Base-by-base conservation (phyloP, 2,329 filamentous ascomycete species). In the Colletotrichum neosansevieriae region DNA sequence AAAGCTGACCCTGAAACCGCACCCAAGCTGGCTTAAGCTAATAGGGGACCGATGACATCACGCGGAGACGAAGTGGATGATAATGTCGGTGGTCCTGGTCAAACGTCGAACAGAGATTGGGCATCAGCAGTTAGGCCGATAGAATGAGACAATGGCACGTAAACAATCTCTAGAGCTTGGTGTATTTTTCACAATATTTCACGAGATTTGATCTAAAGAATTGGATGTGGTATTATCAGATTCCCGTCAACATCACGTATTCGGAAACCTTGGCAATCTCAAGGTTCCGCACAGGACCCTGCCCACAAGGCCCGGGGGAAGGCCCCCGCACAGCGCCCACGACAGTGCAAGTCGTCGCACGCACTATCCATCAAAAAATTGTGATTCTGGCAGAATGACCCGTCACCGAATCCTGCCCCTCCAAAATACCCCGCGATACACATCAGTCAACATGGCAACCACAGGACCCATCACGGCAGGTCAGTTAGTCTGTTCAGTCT, bases 1-100 rank as follows among this genome's bases (percentile, higher is more conserved):
- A 65, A 65, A 44, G 17, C 36, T 32, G 47, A 29, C 60, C 65
- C 54, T 65, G 65, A 68, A 65, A 54, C 65, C 45, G 6, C 21
- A 32, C 54, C 38, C 34, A 29, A 65, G 61, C 49, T 59, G 32
- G 24, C 24, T 24, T 24, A 4, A 24, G 53, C 24, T 68, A 68
- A 65, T 65, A 68, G 65, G 65, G 61, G 61, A 68, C 60, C 54
- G 32, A 65, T 68, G 65, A 68, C 65, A 68, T 65, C 65, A 68
- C 61, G 34, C 61, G 57, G 54, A 51, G 61, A 57, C 61, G 29
- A 60, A 65, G 65, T 69, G 62, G 61, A 51, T 45, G 66, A 40
- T 15, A 69, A 66, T 69, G 49, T 60, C 66, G 54, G 47, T 17
- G 47, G 49, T 53, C 58, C 47, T 53, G 47, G 34, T 34, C 47